Conservation (phyloP, 2,329 filamentous ascomycete species). For the Cladosporium velox region DNA sequence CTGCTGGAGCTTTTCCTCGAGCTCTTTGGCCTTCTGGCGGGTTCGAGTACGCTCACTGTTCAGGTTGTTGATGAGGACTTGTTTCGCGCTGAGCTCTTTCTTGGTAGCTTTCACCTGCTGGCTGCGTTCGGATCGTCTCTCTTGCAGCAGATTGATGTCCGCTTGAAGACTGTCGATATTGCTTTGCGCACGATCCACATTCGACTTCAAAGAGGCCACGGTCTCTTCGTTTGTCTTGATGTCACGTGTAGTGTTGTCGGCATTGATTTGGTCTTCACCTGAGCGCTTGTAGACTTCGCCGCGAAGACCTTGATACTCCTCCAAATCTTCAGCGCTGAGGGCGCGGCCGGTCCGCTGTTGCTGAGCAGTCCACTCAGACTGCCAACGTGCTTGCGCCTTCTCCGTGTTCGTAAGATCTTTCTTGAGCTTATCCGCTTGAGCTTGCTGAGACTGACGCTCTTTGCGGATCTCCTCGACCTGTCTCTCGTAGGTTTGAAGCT, state of each 20-base stretch:
- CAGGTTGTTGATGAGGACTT: slow-evolving; percentile 83
- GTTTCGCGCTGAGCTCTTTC: slow-evolving; percentile 80
- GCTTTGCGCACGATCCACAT: slow-evolving; percentile 76
- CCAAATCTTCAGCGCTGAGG: slow-evolving; percentile 80
- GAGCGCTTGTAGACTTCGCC: slow-evolving; percentile 83
- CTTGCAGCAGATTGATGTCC: slow-evolving; percentile 68
- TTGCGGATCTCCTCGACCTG: slow-evolving; percentile 71
- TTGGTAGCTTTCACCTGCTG: slow-evolving; percentile 63
- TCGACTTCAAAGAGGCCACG: slow-evolving; percentile 83
- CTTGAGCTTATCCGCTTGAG: slow-evolving; percentile 70
- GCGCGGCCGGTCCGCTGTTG: slow-evolving; percentile 85
- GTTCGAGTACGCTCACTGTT: slow-evolving; percentile 81
- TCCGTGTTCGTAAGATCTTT: slow-evolving; percentile 83
- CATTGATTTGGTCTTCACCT: slow-evolving; percentile 75
- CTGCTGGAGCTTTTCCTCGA: slow-evolving; percentile 88
- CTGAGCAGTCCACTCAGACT: slow-evolving; percentile 80
- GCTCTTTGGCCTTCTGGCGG: slow-evolving; percentile 79
- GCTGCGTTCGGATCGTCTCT: slow-evolving; percentile 66
- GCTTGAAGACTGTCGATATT: slow-evolving; percentile 71
- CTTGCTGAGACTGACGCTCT: slow-evolving; percentile 72
- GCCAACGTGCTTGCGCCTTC: slow-evolving; percentile 85
- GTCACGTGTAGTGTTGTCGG: slow-evolving; percentile 85
- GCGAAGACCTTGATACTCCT: slow-evolving; percentile 83
- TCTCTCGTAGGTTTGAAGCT: slow-evolving; percentile 67
- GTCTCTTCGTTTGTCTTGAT: slow-evolving; percentile 90